Evolutionary conservation across 306 rosid species (phyloP), one percentile per base, ranked within the genome.

Genomic region (Prunus mira): DNA sequence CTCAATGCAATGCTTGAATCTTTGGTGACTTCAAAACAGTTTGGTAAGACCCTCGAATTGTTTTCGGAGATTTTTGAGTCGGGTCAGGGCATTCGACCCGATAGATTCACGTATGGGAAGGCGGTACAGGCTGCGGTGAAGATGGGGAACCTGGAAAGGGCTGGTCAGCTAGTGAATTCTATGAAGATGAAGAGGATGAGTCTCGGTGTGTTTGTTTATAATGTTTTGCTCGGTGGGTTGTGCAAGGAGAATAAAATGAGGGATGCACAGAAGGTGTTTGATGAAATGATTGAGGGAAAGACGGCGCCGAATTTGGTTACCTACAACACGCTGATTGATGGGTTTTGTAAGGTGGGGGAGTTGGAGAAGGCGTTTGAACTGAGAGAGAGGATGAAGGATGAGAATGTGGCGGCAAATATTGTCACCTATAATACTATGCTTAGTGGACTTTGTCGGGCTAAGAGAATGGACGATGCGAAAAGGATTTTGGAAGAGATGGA

Each of bases 371-470:
- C 90, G 66, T 91, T 89, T 72, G 69, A 77, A 51, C 82, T 91
- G 84, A 89, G 76, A 66, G 87, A 78, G 71, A 82, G 85, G 83
- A 93, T 93, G 97, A 86, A 76, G 84, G 69, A 60, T 10, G 80
- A 76, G 38, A 80, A 88, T 74, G 83, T 88, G 81, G 79, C 66
- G 77, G 83, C 85, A 4, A 91, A 73, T 85, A 47, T 81, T 41
- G 71, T 91, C 58, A 91, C 97, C 0, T 93, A 86, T 62, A 93
- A 91, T 81, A 74, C 96, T 43, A 79, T 91, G 86, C 87, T 93
- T 27, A 69, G 70, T 24, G 92, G 91, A 50, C 85, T 89, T 70
- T 91, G 93, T 80, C 77, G 80, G 79, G 88, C 80, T 1, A 76
- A 65, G 83, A 83, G 84, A 70, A 78, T 88, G 85, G 88, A 83